A percentile compares a stretch with the other conserved stretches of the same genome.
phyloP scores from a whole-genome alignment of 2,329 filamentous ascomycete species.

The Thielaviopsis musarum region DNA sequence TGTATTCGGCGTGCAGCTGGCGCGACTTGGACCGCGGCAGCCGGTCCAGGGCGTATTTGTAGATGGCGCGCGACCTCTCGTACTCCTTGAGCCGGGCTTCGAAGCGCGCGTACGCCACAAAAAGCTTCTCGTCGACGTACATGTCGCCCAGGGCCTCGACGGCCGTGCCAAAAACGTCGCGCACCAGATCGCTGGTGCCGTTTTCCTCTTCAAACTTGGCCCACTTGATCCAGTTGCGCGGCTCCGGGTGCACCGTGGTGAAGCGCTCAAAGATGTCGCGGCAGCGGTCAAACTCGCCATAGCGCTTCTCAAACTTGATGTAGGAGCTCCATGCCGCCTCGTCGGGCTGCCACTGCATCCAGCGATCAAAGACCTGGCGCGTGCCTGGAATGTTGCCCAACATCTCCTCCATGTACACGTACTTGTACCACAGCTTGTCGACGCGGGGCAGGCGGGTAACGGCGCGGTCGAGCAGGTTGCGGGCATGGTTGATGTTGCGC shows the following conservation, averaged over 20 bases:
- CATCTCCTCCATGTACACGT: conserved; percentile 98
- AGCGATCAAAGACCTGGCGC: conserved; percentile 86
- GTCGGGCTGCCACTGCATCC: conserved; percentile 97
- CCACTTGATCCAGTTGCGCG: conserved; percentile 98
- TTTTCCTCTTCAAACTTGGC: conserved; percentile 92
- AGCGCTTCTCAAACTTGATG: conserved; percentile 93
- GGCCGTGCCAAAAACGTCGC: conserved; percentile 78
- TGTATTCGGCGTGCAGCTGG: conserved; percentile 81
- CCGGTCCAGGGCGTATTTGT: conserved; percentile 88
- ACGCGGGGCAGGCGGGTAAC: conserved; percentile 79
- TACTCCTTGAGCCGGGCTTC: conserved; percentile 92
- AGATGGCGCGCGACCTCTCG: conserved; percentile 83
- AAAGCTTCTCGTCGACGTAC: conserved; percentile 89
- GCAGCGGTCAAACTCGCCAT: conserved; percentile 81
- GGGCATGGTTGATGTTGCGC: conserved; percentile 88
- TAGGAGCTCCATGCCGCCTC: conserved; percentile 92
- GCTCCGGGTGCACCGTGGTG: conserved; percentile 82
- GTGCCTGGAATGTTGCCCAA: conserved; percentile 86
- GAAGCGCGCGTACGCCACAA: conserved; percentile 89
- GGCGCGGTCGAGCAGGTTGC: conserved; percentile 88
- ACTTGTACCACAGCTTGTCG: conserved; percentile 98
- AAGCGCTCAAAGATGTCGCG: conserved; percentile 79
- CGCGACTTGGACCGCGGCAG: conserved; percentile 76
- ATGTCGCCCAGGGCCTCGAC: conserved; percentile 85
- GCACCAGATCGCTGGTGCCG: conserved; percentile 77